Evolutionary conservation across 768 basidiomycete species (phyloP).

Genomic region (Galerina sulciceps): DNA sequence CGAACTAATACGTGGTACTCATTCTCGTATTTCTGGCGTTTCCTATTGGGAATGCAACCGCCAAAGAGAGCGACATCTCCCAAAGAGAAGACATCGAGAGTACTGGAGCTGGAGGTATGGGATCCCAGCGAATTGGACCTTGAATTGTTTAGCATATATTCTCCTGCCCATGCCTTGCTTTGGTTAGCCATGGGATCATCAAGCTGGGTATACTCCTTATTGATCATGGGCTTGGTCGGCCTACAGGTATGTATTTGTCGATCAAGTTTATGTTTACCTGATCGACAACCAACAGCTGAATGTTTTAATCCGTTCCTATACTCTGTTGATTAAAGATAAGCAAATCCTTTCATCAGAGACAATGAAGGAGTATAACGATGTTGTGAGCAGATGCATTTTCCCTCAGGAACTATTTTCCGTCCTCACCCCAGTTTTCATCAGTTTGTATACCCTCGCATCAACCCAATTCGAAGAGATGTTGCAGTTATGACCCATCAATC

Average conservation of each 20-base stretch:
- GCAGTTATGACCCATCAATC: constrained; percentile 87
- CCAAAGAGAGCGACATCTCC: constrained; percentile 39
- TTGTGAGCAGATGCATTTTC: constrained; percentile 47
- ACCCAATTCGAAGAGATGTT: constrained; percentile 76
- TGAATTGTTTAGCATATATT: constrained; percentile 74
- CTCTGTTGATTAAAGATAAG: constrained; percentile 72
- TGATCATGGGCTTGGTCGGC: constrained; percentile 71
- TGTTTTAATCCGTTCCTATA: constrained; percentile 57
- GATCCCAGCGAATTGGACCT: constrained; percentile 73
- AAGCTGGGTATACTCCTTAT: constrained; percentile 76
- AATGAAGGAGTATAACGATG: constrained; percentile 82
- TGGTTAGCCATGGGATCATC: constrained; percentile 74
- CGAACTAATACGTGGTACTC: constrained; percentile 50
- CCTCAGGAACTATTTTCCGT: not conserved
- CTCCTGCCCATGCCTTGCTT: constrained; percentile 73
- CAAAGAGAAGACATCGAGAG: constrained; percentile 47
- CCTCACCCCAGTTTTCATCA: constrained; percentile 29
- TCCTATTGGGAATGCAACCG: constrained; percentile 65
- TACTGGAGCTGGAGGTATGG: constrained; percentile 86
- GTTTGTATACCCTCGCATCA: constrained; percentile 86
- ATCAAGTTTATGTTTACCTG: not conserved
- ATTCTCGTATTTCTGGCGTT: constrained; percentile 64
- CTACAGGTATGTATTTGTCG: constrained; percentile 51
- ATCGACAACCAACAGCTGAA: constrained; percentile 43
- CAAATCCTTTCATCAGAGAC: constrained; percentile 79